These are phyloP conservation scores for Bipolaris zeicola DNA, from an alignment of 2,329 filamentous ascomycete species.

Conservation along the genomic window DNA sequence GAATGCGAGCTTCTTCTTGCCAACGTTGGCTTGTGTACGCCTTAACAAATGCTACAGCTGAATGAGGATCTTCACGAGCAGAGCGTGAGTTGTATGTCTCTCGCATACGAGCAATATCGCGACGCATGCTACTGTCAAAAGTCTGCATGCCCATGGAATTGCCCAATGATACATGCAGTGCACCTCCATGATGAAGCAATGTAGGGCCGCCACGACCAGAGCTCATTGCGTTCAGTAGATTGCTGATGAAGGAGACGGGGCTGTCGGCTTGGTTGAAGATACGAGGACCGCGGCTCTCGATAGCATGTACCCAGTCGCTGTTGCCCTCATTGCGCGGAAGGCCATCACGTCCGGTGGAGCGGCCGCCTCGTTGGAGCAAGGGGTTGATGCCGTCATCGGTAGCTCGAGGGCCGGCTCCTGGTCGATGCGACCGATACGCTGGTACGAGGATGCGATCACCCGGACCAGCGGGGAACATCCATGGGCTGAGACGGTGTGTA, in stretches of 20 bases:
- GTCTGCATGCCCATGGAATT: slow-evolving; percentile 41
- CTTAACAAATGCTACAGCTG: slow-evolving; percentile 75
- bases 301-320: slow-evolving; percentile 60
- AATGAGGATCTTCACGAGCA: slow-evolving; percentile 66
- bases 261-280: slow-evolving; percentile 52
- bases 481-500: slow-evolving; percentile 59
- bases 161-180: slow-evolving; percentile 60
- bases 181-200: slow-evolving; percentile 50
- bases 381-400: slow-evolving; percentile 87
- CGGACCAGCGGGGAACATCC: slow-evolving; percentile 64
- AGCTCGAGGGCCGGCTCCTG: slow-evolving; percentile 60
- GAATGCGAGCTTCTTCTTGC: slow-evolving; percentile 85
- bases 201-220: slow-evolving; percentile 43
- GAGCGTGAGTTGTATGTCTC: slow-evolving; percentile 39
- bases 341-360: slow-evolving; percentile 35
- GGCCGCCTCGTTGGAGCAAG: slow-evolving; percentile 70
- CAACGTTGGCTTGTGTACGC: slow-evolving; percentile 77
- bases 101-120: slow-evolving; percentile 39
- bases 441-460: slow-evolving; percentile 50
- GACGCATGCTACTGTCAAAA: slow-evolving; percentile 40
- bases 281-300: slow-evolving; percentile 55
- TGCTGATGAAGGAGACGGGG: slow-evolving; percentile 63
- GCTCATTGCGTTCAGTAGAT: slow-evolving; percentile 61
- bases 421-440: slow-evolving; percentile 60
- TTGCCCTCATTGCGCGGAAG: slow-evolving; percentile 48